Conservation (phyloP, 2,329 filamentous ascomycete genomes). For the Penicillium sp. region DNA sequence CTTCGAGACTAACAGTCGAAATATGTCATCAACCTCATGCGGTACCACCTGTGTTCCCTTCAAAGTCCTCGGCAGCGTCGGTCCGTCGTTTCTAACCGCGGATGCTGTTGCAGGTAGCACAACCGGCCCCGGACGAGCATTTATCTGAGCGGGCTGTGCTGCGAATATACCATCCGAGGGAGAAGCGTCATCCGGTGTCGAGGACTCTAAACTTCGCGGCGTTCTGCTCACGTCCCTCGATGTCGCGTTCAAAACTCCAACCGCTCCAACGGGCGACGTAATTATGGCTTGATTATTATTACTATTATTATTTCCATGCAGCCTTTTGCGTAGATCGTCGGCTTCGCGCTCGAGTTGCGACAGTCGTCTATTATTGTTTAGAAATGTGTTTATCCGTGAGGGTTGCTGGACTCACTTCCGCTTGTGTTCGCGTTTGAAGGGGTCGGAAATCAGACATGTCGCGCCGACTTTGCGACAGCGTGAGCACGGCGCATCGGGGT, state of each 20-base stretch:
- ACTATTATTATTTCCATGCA: slow-evolving; percentile 31
- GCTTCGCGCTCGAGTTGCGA: slow-evolving; percentile 37
- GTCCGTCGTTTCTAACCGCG: slow-evolving; percentile 7
- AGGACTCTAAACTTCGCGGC: slow-evolving; percentile 15
- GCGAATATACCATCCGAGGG: slow-evolving; percentile 17
- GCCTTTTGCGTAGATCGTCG: slow-evolving; percentile 31
- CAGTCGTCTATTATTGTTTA: slow-evolving; percentile 26
- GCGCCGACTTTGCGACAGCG: slow-evolving; percentile 36
- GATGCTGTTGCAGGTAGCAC: background rate
- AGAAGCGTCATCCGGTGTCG: slow-evolving; percentile 20
- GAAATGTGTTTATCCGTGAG: background rate
- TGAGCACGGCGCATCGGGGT: slow-evolving; percentile 32
- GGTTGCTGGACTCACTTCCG: slow-evolving; percentile 28
- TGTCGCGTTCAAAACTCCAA: slow-evolving; percentile 25
- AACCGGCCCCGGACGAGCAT: slow-evolving; percentile 16
- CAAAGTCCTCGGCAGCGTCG: slow-evolving; percentile 28
- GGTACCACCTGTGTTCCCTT: slow-evolving; percentile 28
- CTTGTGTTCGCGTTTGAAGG: slow-evolving; percentile 42
- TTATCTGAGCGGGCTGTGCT: slow-evolving; percentile 19
- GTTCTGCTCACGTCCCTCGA: slow-evolving; percentile 29
- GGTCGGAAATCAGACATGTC: slow-evolving; percentile 38
- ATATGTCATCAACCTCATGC: slow-evolving; percentile 37
- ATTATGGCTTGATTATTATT: slow-evolving; percentile 17
- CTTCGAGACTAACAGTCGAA: slow-evolving; percentile 25
- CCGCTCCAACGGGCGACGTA: slow-evolving; percentile 25